phyloP scores from a whole-genome alignment of 345 rosid genomes.

The Acer yangbiense region DNA sequence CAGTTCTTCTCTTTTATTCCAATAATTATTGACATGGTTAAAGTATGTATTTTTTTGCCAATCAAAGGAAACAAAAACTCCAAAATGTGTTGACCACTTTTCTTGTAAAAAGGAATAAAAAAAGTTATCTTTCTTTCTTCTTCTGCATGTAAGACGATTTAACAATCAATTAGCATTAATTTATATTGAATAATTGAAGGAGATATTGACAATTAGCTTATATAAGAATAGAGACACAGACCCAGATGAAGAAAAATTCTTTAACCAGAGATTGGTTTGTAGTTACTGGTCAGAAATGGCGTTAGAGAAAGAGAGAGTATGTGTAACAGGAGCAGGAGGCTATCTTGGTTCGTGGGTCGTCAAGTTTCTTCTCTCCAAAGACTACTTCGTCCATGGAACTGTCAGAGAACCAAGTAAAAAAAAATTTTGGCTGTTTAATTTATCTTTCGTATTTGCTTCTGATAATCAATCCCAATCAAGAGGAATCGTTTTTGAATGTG shows the following conservation, averaged over 20 bases:
- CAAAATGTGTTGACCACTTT: too few species aligned
- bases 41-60: too few species aligned
- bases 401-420: constrained; percentile 63
- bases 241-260: not conserved
- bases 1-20: too few species aligned
- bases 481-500: too few species aligned
- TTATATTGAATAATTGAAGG: too few species aligned
- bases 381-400: constrained; percentile 61
- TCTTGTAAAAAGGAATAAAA: too few species aligned
- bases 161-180: not conserved
- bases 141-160: too few species aligned
- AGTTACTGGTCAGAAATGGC: constrained; percentile 25
- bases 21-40: too few species aligned
- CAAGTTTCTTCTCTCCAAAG: constrained; percentile 55
- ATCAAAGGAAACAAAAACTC: too few species aligned
- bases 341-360: constrained; percentile 67
- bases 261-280: not conserved
- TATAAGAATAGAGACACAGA: not conserved
- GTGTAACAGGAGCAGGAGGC: constrained; percentile 82
- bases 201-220: not conserved
- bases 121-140: too few species aligned
- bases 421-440: too few species aligned
- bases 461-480: not conserved
- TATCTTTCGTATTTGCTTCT: not conserved
- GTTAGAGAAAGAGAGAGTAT: constrained; percentile 40